Conservation (phyloP, 768 basidiomycete species). For the Lactifluus piperatus region DNA sequence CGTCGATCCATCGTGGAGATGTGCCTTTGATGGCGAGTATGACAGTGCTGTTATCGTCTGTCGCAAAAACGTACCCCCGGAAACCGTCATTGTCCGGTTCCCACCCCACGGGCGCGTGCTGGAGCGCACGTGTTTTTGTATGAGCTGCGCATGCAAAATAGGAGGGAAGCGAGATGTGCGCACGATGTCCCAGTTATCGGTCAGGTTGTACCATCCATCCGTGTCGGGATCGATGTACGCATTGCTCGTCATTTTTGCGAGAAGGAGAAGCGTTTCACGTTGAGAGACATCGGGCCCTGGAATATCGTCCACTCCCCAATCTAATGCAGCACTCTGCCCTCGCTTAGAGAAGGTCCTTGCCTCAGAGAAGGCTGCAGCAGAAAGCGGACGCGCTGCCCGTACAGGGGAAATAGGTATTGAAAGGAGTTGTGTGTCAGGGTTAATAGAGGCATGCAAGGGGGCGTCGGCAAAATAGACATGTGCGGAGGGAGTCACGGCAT, state of each 20-base stretch:
- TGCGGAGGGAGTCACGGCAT: conserved; percentile 38
- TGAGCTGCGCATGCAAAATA: no score
- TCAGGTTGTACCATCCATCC: conserved; percentile 69
- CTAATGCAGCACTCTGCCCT: conserved; percentile 36
- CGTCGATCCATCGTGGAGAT: conserved; percentile 61
- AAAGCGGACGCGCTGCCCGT: conserved; percentile 40
- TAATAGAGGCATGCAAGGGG: conserved; percentile 20
- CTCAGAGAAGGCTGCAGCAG: conserved; percentile 27
- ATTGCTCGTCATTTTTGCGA: conserved; percentile 95
- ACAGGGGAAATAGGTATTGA: conserved; percentile 34
- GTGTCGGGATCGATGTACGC: conserved; percentile 67
- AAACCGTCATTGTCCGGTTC: conserved; percentile 80
- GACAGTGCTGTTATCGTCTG: conserved; percentile 78
- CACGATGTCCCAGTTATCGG: conserved; percentile 54
- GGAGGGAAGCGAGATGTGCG: background rate
- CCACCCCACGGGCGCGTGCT: conserved; percentile 84
- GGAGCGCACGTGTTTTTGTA: background rate
- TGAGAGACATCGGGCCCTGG: conserved; percentile 68
- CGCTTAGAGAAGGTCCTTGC: conserved; percentile 33
- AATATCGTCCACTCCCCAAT: conserved; percentile 74
- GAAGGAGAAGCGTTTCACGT: conserved; percentile 61
- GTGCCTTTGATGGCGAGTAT: conserved; percentile 93
- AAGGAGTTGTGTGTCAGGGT: conserved; percentile 26
- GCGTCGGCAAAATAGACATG: conserved; percentile 50
- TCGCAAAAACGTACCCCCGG: conserved; percentile 87